Base-by-base conservation (phyloP, 2,329 filamentous ascomycete species). In the Cordyceps fumosorosea region DNA sequence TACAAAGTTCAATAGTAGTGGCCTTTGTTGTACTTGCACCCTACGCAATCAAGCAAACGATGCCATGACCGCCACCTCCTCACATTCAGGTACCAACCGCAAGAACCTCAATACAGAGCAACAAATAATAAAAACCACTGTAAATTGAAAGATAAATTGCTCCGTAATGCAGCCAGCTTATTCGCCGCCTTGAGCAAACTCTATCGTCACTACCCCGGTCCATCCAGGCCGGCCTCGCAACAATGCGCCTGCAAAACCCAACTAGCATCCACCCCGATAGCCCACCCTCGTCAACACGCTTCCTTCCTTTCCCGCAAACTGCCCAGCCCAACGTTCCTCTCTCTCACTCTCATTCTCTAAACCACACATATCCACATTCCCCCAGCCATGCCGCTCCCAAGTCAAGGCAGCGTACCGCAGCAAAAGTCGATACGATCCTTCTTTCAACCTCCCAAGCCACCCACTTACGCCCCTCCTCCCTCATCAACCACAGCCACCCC, bases 361-460 rank as follows among this genome's bases (percentile, higher is more conserved):
- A 29, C 8, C 29, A 29, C 29, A 50, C 14, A 32, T 18, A 7
- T 29, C 29, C 42, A 44, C 22, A 37, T n/a, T 44, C 22, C 34
- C 29, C 20, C n/a, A 20, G 67, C 63, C 66, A 79, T 79, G 77
- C 76, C 76, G 52, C 74, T 76, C 60, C 76, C 69, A 47, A 69
- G 71, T 6, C 16, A 16, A 63, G 75, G 71, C 52, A 69, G 73
- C 50, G 44, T 14, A 22, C 57, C 29, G 18, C 50, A 53, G 26
- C 82, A 86, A 69, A 73, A 80, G 45, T 86, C 84, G 52, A 87
- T 88, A 67, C 82, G 81, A 60, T 86, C 83, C 60, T 88, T 88
- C 75, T 87, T 88, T 72, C 77, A 76, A 53, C 78, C 79, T 50
- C 74, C 76, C 62, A 81, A 81, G 66, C 70, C 77, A 26, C 70